Conservation (phyloP, 2,329 filamentous ascomycete species). For the Colletotrichum chlorophyti region DNA sequence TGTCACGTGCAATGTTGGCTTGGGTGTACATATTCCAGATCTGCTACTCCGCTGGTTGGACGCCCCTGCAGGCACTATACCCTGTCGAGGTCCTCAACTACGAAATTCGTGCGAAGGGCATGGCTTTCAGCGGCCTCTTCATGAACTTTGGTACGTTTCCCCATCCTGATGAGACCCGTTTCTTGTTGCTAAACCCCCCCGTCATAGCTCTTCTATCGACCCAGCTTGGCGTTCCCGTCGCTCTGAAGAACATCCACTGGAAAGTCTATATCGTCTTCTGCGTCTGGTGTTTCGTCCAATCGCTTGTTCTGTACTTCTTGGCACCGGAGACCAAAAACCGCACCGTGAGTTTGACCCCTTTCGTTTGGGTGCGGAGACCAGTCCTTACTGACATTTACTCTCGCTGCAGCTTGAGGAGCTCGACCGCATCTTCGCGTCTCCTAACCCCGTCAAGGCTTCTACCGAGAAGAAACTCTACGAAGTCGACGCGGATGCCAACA, state of each 20-base stretch:
- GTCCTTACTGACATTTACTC: not conserved
- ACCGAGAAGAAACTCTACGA: slow-evolving; percentile 21
- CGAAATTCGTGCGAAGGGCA: slow-evolving; percentile 62
- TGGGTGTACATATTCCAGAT: slow-evolving; percentile 59
- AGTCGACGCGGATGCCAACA: slow-evolving; percentile 11
- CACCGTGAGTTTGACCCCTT: slow-evolving; percentile 37
- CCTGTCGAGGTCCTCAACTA: slow-evolving; percentile 60
- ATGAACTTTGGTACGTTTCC: slow-evolving; percentile 3
- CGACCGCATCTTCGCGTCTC: slow-evolving; percentile 17
- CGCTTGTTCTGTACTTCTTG: slow-evolving; percentile 52
- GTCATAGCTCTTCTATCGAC: slow-evolving; percentile 55
- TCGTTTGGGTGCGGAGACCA: too few species aligned
- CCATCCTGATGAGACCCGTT: too few species aligned
- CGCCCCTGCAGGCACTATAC: slow-evolving; percentile 50
- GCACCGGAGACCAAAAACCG: slow-evolving; percentile 58
- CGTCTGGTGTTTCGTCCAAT: slow-evolving; percentile 49
- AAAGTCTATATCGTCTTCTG: slow-evolving; percentile 61
- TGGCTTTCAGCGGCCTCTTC: slow-evolving; percentile 49
- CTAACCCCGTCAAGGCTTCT: slow-evolving; percentile 25
- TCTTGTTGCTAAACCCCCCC: slow-evolving; percentile 40
- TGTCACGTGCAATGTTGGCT: slow-evolving; percentile 53
- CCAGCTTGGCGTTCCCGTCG: slow-evolving; percentile 53
- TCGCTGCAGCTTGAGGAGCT: slow-evolving; percentile 18
- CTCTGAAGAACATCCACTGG: slow-evolving; percentile 58
- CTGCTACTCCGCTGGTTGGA: slow-evolving; percentile 53